phyloP scores from a whole-genome alignment of 495 filamentous ascomycete genomes.

The Rhizodiscina lignyota region DNA sequence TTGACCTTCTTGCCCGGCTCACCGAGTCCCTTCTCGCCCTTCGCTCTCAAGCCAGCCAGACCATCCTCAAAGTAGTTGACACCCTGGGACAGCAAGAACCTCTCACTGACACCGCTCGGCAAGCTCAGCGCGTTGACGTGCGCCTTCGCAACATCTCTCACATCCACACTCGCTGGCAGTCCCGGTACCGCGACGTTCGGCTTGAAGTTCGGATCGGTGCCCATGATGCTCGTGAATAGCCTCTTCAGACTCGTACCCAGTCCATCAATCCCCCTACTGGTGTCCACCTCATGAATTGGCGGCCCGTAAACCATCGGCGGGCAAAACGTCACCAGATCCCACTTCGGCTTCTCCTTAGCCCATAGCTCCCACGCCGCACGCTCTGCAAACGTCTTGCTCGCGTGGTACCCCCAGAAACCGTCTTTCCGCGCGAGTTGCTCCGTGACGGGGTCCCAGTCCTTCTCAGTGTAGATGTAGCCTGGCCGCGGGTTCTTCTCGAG shows the following conservation, averaged over 20 bases:
- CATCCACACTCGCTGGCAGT: conserved; percentile 2
- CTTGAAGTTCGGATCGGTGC: no score
- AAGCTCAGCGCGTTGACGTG: conserved; percentile 1
- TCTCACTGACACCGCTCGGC: not conserved
- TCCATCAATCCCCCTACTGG: no score
- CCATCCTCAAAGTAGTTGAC: no score
- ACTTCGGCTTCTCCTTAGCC: conserved; percentile 6
- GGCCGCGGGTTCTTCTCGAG: not conserved
- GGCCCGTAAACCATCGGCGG: conserved; percentile 6
- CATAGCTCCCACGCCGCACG: conserved; percentile 6
- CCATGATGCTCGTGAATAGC: not conserved
- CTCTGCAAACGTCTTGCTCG: conserved; percentile 7
- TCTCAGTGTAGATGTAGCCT: conserved; percentile 6
- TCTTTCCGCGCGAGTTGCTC: conserved; percentile 4
- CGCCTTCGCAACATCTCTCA: conserved; percentile 2
- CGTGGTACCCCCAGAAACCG: conserved; percentile 3
- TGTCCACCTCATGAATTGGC: not conserved
- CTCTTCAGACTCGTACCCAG: no score
- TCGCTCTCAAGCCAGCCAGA: no score
- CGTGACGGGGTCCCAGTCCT: conserved; percentile 11
- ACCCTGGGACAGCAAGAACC: no score
- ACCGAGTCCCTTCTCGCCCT: no score
- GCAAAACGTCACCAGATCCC: conserved; percentile 2
- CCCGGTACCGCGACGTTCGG: not conserved
- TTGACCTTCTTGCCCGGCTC: no score